A percentile compares a stretch with the other conserved stretches of the same genome.
Evolutionary conservation across 2,329 filamentous ascomycete genomes (phyloP).

Genomic region (Neurospora crassa): DNA sequence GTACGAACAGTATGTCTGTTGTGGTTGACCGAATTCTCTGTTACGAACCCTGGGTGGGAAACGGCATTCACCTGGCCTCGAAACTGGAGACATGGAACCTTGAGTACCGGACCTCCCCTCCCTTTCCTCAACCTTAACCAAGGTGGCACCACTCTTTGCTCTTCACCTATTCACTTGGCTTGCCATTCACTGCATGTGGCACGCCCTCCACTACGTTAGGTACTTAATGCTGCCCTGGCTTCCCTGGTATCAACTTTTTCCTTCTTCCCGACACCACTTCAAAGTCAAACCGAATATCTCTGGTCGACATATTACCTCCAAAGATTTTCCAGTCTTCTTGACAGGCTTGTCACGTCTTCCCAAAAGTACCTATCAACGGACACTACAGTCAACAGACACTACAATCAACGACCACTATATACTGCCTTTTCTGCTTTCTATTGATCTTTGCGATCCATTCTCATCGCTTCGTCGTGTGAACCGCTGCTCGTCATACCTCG

Average conservation of each 20-base stretch:
- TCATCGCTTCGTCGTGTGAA: too few relatives aligned
- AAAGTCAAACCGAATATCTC: background rate
- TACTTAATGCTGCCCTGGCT: background rate
- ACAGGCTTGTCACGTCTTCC: too few relatives aligned
- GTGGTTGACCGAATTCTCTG: too few relatives aligned
- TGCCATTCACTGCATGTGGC: background rate
- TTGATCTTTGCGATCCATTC: too few relatives aligned
- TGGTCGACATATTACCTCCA: too few relatives aligned
- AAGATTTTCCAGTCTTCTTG: too few relatives aligned
- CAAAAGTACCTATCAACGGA: background rate
- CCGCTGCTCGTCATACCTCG: too few relatives aligned
- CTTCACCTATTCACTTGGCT: background rate
- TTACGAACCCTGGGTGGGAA: background rate
- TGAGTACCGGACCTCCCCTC: background rate
- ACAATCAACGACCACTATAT: background rate
- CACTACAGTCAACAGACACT: too few relatives aligned
- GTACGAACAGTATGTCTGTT: background rate
- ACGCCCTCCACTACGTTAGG: too few relatives aligned
- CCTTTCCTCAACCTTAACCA: background rate
- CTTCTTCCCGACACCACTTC: background rate
- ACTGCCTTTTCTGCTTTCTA: background rate
- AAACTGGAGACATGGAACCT: background rate
- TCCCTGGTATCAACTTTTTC: background rate
- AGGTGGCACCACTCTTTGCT: background rate
- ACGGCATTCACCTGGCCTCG: background rate